These are phyloP conservation scores for Annulohypoxylon bovei DNA, from an alignment of 495 filamentous ascomycete genomes.

Conservation along the genomic window DNA sequence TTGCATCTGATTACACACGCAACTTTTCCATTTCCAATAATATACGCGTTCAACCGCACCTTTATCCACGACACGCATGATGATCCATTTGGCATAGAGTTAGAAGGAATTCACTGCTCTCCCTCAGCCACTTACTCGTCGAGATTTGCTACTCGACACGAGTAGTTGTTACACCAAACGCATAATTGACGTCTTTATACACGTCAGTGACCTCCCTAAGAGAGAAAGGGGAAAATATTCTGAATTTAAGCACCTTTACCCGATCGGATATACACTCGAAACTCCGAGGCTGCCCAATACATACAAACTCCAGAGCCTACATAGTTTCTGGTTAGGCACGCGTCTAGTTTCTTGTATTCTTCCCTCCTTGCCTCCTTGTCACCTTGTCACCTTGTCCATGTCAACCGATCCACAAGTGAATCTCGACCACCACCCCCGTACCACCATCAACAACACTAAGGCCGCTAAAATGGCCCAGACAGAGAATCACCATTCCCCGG, in stretches of 20 bases:
- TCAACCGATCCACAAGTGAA: not conserved
- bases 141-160: not conserved
- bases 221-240: constrained; percentile 5
- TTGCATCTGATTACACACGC: not conserved
- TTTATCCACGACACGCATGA: not conserved
- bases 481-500: constrained; percentile 9
- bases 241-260: constrained; percentile 10
- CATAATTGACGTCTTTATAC: not conserved
- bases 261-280: constrained; percentile 25
- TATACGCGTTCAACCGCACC: not conserved
- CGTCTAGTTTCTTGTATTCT: constrained; percentile 9
- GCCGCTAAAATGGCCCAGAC: constrained; percentile 16
- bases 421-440: not conserved
- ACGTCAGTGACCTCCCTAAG: constrained; percentile 13
- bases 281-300: constrained; percentile 21
- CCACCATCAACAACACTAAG: not conserved
- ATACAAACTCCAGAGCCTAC: constrained; percentile 3
- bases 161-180: not conserved
- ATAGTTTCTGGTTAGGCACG: constrained; percentile 3
- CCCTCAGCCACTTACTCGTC: not conserved
- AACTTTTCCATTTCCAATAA: not conserved
- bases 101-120: not conserved
- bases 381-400: constrained; percentile 1
- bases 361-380: constrained; percentile 4
- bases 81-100: not conserved